Evolutionary conservation across 768 basidiomycete species (phyloP), one percentile per base, ranked within the genome.

Genomic region (Omphalotus guepiniiformis): DNA sequence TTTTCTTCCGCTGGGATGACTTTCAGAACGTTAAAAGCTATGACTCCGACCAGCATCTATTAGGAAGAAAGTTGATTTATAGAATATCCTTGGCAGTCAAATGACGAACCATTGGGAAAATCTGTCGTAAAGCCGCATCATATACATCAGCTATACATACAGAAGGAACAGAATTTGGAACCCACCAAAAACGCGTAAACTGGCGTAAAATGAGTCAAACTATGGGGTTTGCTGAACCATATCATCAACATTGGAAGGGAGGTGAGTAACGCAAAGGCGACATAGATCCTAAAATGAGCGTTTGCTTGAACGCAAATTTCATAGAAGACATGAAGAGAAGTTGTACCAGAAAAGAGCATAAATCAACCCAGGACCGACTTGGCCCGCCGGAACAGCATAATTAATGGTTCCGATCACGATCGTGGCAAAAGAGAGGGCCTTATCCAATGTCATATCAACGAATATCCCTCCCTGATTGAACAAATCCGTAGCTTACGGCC

Each of bases 381-480:
- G 65, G n/a, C n/a, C n/a, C 2, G 68, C 66, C 1, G 69, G 68
- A 19, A 71, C 63, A 22, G 62, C 67, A 41, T 74, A 74, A 50
- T 74, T 72, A 49, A 76, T 69, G 0, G 69, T 69, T 8, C 74
- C 73, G 42, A 76, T 73, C 41, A 75, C 60, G 35, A 75, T 71
- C 2, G 72, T 74, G 7, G 74, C 74, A 50, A 76, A 74, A 4
- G 72, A 74, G n/a, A 75, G 59, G 6, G 72, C 72, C 71, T 72
- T 34, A 9, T 32, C 30, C 6, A 42, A 27, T 12, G 12, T 9
- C 19, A 27, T 22, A 15, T 23, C 8, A 12, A 11, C 11, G 25
- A 42, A 12, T 7, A 11, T 12, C 19, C 19, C 12, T 9, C 40
- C 12, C 11, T 12, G 23, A 9, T 25, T 9, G 40, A 8, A 11